Conservation (phyloP, 2,329 filamentous ascomycete species). For the Cordyceps cateniannulata region DNA sequence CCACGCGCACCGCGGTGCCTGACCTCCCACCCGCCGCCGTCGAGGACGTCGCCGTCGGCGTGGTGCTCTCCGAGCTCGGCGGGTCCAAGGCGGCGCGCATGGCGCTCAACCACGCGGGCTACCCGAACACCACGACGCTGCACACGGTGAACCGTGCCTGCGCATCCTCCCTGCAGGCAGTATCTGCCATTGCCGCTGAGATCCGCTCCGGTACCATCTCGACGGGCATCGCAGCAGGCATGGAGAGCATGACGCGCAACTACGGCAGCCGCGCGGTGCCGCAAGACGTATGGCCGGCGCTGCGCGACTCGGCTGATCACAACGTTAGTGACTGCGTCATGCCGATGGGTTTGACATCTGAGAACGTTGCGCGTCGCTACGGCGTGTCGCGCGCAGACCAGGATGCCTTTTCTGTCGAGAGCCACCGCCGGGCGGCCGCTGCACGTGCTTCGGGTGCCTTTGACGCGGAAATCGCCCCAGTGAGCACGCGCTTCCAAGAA, state of each 20-base stretch:
- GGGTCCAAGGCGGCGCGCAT: slow-evolving; percentile 87
- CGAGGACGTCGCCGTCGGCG: slow-evolving; percentile 79
- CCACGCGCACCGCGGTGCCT: slow-evolving; percentile 53
- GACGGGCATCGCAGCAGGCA: slow-evolving; percentile 75
- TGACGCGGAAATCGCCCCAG: slow-evolving; percentile 71
- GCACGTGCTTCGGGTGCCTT: slow-evolving; percentile 68
- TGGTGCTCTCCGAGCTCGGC: slow-evolving; percentile 84
- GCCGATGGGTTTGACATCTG: slow-evolving; percentile 86
- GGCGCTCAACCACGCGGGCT: slow-evolving; percentile 80
- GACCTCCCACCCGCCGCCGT: slow-evolving; percentile 54
- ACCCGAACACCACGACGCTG: slow-evolving; percentile 64
- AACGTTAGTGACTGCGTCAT: slow-evolving; percentile 83
- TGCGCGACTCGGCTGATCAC: slow-evolving; percentile 56
- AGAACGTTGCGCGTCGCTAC: slow-evolving; percentile 80
- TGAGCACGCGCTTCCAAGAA: slow-evolving; percentile 62
- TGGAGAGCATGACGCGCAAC: slow-evolving; percentile 95
- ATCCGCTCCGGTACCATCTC: slow-evolving; percentile 70
- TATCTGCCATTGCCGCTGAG: slow-evolving; percentile 66
- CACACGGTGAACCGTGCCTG: slow-evolving; percentile 89
- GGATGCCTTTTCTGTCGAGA: slow-evolving; percentile 72
- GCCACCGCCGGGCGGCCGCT: slow-evolving; percentile 64
- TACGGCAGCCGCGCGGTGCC: slow-evolving; percentile 84
- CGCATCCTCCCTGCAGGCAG: slow-evolving; percentile 68
- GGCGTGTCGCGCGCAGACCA: slow-evolving; percentile 68
- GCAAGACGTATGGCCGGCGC: slow-evolving; percentile 67